phyloP scores from a whole-genome alignment of 768 basidiomycete genomes.

The Lentinula sp. region DNA sequence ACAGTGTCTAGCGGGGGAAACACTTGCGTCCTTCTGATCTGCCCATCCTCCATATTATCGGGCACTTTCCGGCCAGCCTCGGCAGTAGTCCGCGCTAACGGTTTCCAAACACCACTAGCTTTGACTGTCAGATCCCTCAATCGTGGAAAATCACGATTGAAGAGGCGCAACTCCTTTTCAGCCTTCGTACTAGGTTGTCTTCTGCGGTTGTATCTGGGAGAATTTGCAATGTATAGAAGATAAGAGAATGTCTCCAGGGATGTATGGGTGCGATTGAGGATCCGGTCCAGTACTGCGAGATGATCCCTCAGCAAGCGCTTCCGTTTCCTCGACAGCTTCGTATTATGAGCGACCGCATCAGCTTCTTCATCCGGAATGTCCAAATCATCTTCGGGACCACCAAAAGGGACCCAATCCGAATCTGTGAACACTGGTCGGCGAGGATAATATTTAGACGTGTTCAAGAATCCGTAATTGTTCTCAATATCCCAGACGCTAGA shows the following conservation, averaged over 20 bases:
- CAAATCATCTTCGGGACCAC: neutral
- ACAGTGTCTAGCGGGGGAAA: constrained; percentile 7
- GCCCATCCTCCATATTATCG: neutral
- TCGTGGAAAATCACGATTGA: constrained; percentile 3
- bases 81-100: neutral
- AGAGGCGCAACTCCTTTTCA: neutral
- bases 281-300: constrained; percentile 7
- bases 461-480: constrained; percentile 8
- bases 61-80: neutral
- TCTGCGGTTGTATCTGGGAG: neutral
- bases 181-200: neutral
- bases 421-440: neutral
- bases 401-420: neutral
- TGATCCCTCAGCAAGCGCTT: constrained; percentile 1
- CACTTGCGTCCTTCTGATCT: neutral
- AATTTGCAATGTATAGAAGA: constrained; percentile 9
- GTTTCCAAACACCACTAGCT: neutral
- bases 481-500: constrained; percentile 8
- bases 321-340: neutral
- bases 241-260: constrained; percentile 10
- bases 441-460: neutral
- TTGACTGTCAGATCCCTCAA: constrained; percentile 3
- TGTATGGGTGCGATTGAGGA: constrained; percentile 7
- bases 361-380: constrained; percentile 1
- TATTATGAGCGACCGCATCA: neutral